Percentiles rank a stretch among this genome's conserved stretches.
Evolutionary conservation across 441 rosid genomes (phyloP).

Genomic region (Capsella rubella): DNA sequence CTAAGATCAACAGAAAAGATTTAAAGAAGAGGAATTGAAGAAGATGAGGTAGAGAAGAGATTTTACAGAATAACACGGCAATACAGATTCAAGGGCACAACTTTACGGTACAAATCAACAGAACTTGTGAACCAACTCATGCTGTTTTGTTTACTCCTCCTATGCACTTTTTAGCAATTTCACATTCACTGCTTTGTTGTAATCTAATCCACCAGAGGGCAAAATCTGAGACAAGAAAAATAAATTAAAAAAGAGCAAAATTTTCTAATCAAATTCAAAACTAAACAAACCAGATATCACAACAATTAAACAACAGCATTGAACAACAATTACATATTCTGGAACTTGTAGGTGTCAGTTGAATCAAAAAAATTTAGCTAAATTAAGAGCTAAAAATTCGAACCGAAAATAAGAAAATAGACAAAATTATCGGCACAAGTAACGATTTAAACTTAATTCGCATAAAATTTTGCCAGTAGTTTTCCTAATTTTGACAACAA

Average conservation of each 20-base stretch:
- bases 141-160: slow-evolving; percentile 38
- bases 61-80: slow-evolving; percentile 82
- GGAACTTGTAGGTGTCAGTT: background rate
- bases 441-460: slow-evolving; percentile 11
- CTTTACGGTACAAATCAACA: slow-evolving; percentile 57
- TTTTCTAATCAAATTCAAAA: slow-evolving; percentile 9
- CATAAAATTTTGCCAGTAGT: background rate
- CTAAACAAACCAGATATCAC: background rate
- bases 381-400: background rate
- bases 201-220: background rate
- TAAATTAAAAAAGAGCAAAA: background rate
- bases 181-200: slow-evolving; percentile 23
- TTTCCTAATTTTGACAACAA: background rate
- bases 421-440: background rate
- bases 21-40: background rate
- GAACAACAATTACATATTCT: slow-evolving; percentile 12
- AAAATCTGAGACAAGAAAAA: background rate
- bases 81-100: slow-evolving; percentile 62
- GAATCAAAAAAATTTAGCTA: background rate
- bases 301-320: slow-evolving; percentile 6
- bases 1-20: background rate
- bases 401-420: background rate
- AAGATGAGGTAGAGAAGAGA: background rate
- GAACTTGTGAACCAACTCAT: slow-evolving; percentile 66
- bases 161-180: slow-evolving; percentile 8